A percentile compares a stretch with the other conserved stretches of the same genome.
Evolutionary conservation across 78 protist species (phyloP).

Genomic region (Dictyostelium intermedium): DNA sequence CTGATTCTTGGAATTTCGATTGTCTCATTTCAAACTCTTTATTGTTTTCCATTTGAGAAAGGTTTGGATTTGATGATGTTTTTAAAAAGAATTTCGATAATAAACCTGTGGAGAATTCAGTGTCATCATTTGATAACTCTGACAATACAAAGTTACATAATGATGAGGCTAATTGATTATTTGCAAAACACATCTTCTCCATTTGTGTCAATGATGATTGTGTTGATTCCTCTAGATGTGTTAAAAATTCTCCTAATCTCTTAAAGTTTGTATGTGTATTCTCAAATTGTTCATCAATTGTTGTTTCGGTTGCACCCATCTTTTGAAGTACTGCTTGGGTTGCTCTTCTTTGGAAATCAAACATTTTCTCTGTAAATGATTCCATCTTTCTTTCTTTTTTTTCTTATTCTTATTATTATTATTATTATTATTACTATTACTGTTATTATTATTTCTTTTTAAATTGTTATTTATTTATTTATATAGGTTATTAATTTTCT

Average conservation of each 20-base stretch:
- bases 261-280: slow-evolving; percentile 27
- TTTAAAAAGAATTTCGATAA: slow-evolving; percentile 28
- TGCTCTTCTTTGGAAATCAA: slow-evolving; percentile 78
- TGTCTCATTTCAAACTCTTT: slow-evolving; percentile 1
- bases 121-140: slow-evolving; percentile 41
- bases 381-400: slow-evolving; percentile 13
- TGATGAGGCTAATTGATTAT: slow-evolving; percentile 16
- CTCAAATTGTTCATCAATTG: slow-evolving; percentile 56
- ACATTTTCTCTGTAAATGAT: slow-evolving; percentile 65
- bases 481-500: background rate
- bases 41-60: background rate
- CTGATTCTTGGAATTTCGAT: slow-evolving; percentile 61
- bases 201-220: background rate
- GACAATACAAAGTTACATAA: slow-evolving; percentile 56
- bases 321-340: slow-evolving; percentile 68
- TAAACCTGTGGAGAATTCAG: slow-evolving; percentile 57
- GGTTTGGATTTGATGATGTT: slow-evolving; percentile 4
- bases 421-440: background rate
- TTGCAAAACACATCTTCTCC: slow-evolving; percentile 40
- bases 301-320: slow-evolving; percentile 52
- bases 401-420: background rate
- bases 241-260: slow-evolving; percentile 54
- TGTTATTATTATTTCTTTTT: background rate
- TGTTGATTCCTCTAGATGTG: slow-evolving; percentile 46
- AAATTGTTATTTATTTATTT: background rate